These are phyloP conservation scores for Sporothrix inflata DNA, from an alignment of 2,329 filamentous ascomycete species.

Conservation along the genomic window DNA sequence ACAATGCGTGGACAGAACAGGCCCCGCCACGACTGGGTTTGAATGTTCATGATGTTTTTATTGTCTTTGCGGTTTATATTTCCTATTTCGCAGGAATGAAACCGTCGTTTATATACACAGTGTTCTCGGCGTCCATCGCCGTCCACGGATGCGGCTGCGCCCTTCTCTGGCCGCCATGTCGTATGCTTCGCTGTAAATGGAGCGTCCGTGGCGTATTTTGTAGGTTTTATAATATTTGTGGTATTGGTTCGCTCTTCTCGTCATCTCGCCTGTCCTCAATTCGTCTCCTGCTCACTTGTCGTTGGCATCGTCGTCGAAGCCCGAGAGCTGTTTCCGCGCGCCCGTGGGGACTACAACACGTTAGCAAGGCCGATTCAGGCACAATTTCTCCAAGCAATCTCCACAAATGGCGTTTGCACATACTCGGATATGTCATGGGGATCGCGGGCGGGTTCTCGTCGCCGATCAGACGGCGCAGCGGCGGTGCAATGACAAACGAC, in stretches of 20 bases:
- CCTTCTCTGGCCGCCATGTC: conserved; percentile 6
- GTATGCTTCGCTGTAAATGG: conserved; percentile 12
- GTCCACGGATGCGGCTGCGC: conserved; percentile 10
- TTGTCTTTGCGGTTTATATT: not conserved
- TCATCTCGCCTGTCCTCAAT: not conserved
- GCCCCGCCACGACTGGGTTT: too few species aligned
- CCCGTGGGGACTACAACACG: conserved; percentile 40
- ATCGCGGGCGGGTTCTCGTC: conserved; percentile 73
- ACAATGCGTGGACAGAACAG: not conserved
- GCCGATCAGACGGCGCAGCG: conserved; percentile 71
- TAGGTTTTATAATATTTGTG: not conserved
- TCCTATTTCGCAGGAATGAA: not conserved
- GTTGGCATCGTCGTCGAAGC: conserved; percentile 59
- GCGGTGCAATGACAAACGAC: conserved; percentile 70
- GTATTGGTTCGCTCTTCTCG: not conserved
- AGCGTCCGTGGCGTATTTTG: not conserved
- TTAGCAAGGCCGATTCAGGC: not conserved
- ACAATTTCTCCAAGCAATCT: not conserved
- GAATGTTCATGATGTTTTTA: not conserved
- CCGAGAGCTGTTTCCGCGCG: conserved; percentile 62
- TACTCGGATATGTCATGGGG: conserved; percentile 92
- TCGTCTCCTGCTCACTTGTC: conserved; percentile 26
- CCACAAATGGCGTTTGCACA: conserved; percentile 44
- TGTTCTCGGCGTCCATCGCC: not conserved
- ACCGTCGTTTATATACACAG: conserved; percentile 12